Base-by-base conservation (phyloP, 169 alveolate genomes). In the Prorocentrum cordatum region DNA sequence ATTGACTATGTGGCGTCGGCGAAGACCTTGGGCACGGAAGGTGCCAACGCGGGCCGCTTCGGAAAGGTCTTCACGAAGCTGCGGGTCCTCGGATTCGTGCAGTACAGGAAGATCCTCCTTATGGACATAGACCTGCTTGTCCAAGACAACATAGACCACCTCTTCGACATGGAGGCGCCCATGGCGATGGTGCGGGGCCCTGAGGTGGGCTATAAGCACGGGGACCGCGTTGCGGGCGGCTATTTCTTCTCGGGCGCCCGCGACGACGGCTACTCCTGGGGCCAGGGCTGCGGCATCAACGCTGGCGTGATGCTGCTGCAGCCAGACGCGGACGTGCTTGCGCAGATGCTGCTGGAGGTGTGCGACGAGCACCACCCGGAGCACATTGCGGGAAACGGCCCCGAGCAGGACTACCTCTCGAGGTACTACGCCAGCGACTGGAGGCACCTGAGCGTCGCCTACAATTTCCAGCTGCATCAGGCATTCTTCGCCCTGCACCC, bases 391-490 rank as follows among this genome's bases (percentile, higher is more conserved):
- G 89, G 89, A 16, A 62, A 59, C 33, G 73, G 89, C 26, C 89
- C 89, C 6, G 89, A 79, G 47, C 89, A 79, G 77, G 89, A 79
- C 33, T 79, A 79, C 42, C 16, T 79, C 31, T 62, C 89, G 36
- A 35, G 86, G 38, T 79, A 61, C 27, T 79, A 32, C 18, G 89
- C 89, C 20, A 24, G 79, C 14, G 42, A 27, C 45, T 79, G 89
- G 89, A 59, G 32, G 7, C 89, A 79, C 77, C 59, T 79, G 24
- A 68, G 71, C 26, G 89, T 79, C 67, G 89, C 73, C 5, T 79
- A 79, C 89, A 79, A 79, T 36, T 79, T 79, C 29, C 89, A 79
- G 89, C 66, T 79, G 39, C 89, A 79, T 22, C 89, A 79, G 89
- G 61, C 61, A 77, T 79, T 38, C 77, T 79, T 42, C 20, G 89